Percentiles rank a stretch among this genome's conserved stretches.
Conservation (phyloP, 108 stramenopile species). For the Nannochloropsis salina region DNA sequence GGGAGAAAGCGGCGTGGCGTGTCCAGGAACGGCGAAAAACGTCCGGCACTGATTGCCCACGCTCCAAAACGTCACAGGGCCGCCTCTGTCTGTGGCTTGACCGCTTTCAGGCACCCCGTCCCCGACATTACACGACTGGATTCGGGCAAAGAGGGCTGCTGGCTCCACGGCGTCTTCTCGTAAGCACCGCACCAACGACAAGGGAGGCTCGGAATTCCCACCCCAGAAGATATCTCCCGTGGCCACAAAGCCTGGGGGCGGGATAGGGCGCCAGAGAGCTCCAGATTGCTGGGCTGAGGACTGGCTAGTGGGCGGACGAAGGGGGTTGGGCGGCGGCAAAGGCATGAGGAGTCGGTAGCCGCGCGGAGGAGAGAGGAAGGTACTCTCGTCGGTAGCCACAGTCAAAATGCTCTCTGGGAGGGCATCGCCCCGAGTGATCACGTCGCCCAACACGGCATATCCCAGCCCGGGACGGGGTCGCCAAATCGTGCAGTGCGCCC, state of each 20-base stretch:
- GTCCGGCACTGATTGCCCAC: background rate
- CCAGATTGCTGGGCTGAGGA: background rate
- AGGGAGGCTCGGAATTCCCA: background rate
- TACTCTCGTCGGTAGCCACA: background rate
- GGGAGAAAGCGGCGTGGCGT: background rate
- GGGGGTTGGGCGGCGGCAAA: background rate
- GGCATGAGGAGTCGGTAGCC: background rate
- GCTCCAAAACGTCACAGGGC: background rate
- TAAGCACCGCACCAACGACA: background rate
- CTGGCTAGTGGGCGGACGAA: background rate
- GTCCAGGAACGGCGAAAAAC: background rate
- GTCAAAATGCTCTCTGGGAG: background rate
- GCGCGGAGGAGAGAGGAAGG: background rate
- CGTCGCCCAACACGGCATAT: background rate
- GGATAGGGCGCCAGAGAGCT: slow-evolving; percentile 18
- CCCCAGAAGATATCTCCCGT: slow-evolving; percentile 12
- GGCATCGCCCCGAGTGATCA: background rate
- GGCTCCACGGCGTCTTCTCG: background rate
- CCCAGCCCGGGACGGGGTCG: background rate
- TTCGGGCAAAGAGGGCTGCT: background rate
- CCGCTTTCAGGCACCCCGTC: background rate
- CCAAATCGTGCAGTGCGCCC: background rate
- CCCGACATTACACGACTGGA: background rate
- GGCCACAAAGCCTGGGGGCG: slow-evolving; percentile 23
- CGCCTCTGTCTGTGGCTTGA: background rate